A percentile compares a stretch with the other conserved stretches of the same genome.
These are phyloP conservation scores for Phaeotremella fagi DNA, from an alignment of 768 basidiomycete genomes.

Conservation along the genomic window DNA sequence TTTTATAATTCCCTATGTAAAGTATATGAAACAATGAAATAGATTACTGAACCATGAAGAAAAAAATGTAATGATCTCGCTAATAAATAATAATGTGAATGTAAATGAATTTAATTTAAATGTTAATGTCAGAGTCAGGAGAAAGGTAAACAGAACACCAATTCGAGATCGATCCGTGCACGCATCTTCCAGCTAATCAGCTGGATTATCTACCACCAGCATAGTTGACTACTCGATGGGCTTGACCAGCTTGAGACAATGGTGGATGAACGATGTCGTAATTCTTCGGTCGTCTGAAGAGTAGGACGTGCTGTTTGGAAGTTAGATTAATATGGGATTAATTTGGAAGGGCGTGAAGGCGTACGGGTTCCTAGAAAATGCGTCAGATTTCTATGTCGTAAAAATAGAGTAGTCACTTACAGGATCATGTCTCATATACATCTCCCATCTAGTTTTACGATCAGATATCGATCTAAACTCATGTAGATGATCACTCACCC, in stretches of 20 bases:
- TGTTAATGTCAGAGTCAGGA: no score
- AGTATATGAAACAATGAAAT: no score
- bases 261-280: slow-evolving; percentile 33
- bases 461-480: neutral
- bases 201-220: no score
- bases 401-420: slow-evolving; percentile 17
- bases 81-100: no score
- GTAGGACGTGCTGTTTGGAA: slow-evolving; percentile 70
- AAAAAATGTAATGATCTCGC: no score
- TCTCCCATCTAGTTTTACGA: slow-evolving; percentile 31
- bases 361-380: slow-evolving; percentile 33
- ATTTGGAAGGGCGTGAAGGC: neutral
- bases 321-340: neutral
- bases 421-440: slow-evolving; percentile 45
- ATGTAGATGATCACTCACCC: slow-evolving; percentile 28
- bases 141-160: no score
- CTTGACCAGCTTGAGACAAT: slow-evolving; percentile 10
- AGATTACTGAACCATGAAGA: no score
- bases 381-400: slow-evolving; percentile 5
- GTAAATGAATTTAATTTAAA: no score
- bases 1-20: no score
- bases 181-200: no score
- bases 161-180: no score
- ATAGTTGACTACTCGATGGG: slow-evolving; percentile 1
- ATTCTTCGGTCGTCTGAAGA: slow-evolving; percentile 67